Conservation (phyloP, 441 rosid species). For the Macaranga tanarius region DNA sequence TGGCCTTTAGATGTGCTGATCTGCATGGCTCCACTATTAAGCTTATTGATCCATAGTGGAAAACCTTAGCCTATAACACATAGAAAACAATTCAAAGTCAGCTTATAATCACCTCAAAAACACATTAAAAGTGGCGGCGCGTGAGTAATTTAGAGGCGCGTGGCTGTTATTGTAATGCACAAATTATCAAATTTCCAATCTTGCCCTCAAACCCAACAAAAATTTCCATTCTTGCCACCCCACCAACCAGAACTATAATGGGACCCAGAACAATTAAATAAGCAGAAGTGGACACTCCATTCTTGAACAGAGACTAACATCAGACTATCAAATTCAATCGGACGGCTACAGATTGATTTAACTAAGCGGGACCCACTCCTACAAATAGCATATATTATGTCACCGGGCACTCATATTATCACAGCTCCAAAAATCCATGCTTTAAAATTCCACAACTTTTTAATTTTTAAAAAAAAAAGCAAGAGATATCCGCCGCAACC, state of each 20-base stretch:
- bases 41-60: conserved; percentile 96
- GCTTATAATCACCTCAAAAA: not conserved
- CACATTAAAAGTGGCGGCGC: not conserved
- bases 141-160: not conserved
- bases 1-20: conserved; percentile 90
- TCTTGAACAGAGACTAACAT: not conserved
- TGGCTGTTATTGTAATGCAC: not conserved
- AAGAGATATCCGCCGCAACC: not conserved
- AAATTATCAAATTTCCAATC: no score
- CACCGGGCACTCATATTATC: conserved; percentile 13
- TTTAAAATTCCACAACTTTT: conserved; percentile 8
- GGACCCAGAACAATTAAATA: not conserved
- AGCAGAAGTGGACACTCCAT: not conserved
- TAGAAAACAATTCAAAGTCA: not conserved
- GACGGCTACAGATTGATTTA: not conserved
- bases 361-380: not conserved
- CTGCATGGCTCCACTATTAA: conserved; percentile 97
- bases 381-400: not conserved
- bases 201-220: no score
- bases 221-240: not conserved
- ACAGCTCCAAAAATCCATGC: not conserved
- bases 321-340: not conserved
- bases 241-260: not conserved
- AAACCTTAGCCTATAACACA: conserved; percentile 59
- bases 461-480: not conserved